Evolutionary conservation across 2,329 filamentous ascomycete genomes (phyloP).

Genomic region (Hypoxylon sp.): DNA sequence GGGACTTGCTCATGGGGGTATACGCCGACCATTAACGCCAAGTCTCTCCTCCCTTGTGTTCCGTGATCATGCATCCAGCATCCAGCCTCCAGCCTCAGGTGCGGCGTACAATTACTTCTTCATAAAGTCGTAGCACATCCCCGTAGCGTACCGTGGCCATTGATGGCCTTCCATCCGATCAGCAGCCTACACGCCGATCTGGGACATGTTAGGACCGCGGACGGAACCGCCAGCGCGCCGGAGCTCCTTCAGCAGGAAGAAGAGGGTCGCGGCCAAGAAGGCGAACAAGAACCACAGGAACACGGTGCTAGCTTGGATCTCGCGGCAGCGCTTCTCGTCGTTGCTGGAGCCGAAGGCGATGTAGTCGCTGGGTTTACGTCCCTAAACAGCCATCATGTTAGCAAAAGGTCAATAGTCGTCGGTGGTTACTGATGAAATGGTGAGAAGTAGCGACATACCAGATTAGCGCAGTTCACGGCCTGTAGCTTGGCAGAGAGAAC

Average conservation of each 20-base stretch:
- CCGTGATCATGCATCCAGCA: conserved; percentile 28
- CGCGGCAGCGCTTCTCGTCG: conserved; percentile 75
- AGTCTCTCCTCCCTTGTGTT: conserved; percentile 4
- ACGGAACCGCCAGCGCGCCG: conserved; percentile 63
- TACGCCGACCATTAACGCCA: conserved; percentile 20
- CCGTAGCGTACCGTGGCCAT: conserved; percentile 2
- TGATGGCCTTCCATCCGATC: conserved; percentile 33
- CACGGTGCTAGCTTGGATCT: conserved; percentile 78
- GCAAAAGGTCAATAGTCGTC: background rate
- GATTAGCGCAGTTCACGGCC: conserved; percentile 75
- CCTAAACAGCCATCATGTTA: conserved; percentile 47
- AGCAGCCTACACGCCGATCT: conserved; percentile 62
- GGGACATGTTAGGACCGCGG: conserved; percentile 66
- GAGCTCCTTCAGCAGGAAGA: conserved; percentile 67
- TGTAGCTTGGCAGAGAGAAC: conserved; percentile 77
- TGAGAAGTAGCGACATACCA: conserved; percentile 57
- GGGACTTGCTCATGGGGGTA: conserved; percentile 6
- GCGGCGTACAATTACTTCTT: conserved; percentile 19
- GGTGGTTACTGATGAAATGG: background rate
- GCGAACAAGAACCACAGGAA: conserved; percentile 85
- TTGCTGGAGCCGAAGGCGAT: conserved; percentile 73
- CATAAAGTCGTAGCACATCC: conserved; percentile 23
- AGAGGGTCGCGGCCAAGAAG: conserved; percentile 68
- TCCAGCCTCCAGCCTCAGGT: background rate
- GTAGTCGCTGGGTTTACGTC: conserved; percentile 61